phyloP scores from a whole-genome alignment of 2,329 filamentous ascomycete genomes.

The Trichophyton rubrum region DNA sequence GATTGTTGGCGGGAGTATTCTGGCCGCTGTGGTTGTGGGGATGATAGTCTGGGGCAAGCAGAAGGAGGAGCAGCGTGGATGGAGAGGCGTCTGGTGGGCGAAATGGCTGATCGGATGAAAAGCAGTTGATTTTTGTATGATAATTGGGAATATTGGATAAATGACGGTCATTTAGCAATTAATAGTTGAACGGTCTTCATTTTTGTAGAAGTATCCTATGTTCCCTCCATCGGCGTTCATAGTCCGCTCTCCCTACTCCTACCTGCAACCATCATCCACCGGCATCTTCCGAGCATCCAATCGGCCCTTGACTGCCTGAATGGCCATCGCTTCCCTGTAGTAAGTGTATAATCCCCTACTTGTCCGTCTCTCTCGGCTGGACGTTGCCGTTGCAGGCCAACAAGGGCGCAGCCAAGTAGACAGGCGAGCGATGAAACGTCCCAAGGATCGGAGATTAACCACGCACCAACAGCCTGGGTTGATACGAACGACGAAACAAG shows the following conservation, averaged over 20 bases:
- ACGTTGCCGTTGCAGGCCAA: neutral
- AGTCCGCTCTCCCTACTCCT: neutral
- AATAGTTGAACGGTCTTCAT: neutral
- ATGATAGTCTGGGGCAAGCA: conserved; percentile 42
- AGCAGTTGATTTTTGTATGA: neutral
- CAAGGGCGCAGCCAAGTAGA: neutral
- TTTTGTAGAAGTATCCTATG: too few relatives aligned
- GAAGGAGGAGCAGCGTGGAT: conserved; percentile 24
- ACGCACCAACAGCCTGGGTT: too few relatives aligned
- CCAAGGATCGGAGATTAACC: neutral
- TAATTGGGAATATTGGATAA: neutral
- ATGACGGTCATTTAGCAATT: neutral
- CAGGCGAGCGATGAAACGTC: neutral
- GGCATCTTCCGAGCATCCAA: neutral
- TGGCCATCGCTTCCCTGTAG: neutral
- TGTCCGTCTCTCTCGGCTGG: neutral
- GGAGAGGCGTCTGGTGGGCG: conserved; percentile 23
- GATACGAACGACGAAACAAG: too few relatives aligned
- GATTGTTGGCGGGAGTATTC: conserved; percentile 65
- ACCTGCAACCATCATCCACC: neutral
- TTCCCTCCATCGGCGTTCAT: neutral
- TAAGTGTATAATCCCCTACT: too few relatives aligned
- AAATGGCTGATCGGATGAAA: conserved; percentile 8
- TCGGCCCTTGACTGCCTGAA: neutral
- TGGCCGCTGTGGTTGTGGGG: conserved; percentile 52